Evolutionary conservation across 306 rosid genomes (phyloP).

Genomic region (Senna siamea): DNA sequence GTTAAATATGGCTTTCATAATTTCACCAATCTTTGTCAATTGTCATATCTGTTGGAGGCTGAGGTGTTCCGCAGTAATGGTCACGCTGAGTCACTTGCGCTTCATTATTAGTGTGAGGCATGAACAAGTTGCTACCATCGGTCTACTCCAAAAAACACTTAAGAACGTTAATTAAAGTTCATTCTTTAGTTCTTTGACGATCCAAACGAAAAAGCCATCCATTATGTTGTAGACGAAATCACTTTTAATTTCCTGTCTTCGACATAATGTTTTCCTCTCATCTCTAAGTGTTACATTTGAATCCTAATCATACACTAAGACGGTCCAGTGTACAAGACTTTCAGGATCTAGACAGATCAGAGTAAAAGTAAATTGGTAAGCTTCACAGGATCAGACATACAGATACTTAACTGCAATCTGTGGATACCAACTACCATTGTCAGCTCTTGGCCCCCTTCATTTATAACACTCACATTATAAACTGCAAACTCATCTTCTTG

Average conservation of each 20-base stretch:
- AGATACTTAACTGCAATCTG: constrained; percentile 23
- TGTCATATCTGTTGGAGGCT: neutral
- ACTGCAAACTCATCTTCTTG: constrained; percentile 26
- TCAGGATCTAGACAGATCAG: too few species aligned
- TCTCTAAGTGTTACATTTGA: too few species aligned
- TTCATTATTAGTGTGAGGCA: constrained; percentile 37
- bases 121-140: neutral
- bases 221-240: too few species aligned
- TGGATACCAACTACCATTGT: constrained; percentile 41
- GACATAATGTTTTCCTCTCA: too few species aligned
- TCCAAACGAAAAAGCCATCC: too few species aligned
- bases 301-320: too few species aligned
- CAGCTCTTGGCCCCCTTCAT: constrained; percentile 35
- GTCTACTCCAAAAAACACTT: neutral
- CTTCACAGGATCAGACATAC: neutral
- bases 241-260: too few species aligned
- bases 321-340: too few species aligned
- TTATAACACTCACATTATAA: constrained; percentile 42
- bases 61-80: neutral
- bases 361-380: too few species aligned
- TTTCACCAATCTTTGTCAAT: neutral
- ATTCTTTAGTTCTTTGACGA: too few species aligned
- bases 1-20: neutral
- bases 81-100: constrained; percentile 13
- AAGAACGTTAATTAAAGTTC: neutral